Base-by-base conservation (phyloP, 768 basidiomycete species). In the Russula emetica region DNA sequence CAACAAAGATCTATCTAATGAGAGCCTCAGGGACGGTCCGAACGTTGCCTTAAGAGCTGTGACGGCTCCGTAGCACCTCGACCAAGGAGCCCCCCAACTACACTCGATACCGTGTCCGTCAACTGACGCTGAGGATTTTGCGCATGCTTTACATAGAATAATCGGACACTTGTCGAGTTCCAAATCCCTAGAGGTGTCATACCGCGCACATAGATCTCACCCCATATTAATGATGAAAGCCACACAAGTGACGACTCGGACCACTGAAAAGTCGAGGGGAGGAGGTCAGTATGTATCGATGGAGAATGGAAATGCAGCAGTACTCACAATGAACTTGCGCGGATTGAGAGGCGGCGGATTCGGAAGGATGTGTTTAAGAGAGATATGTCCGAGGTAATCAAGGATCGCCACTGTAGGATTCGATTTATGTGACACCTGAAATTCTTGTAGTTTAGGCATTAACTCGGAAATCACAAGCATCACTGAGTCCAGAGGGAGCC, bases 171-270 rank as follows among this genome's bases (percentile, higher is more conserved):
- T 16, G 94, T 97, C 22, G 85, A 83, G 68, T 91, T 92, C 94
- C 95, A 98, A 49, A 95, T 85, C 14, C 90, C 92, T 26, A 94
- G 78, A 1, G 90, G 89, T 1, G 87, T 84, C 85, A 95, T 90
- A 6, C 87, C 90, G 53, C 89, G 87, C 24, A 97, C 89, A 72
- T 95, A 99, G 22, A 96, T 83, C 72, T 95, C 92, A 45, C 97
- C 95, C 94, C 96, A 99, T 24, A 95, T 86, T 58, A 98, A 76
- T 1, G 92, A 94, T 5, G 94, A 91, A 42, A 96, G 80, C 96
- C 97, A 98, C 20, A 94, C 82, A 63, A 90, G 79, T 2, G 93
- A 94, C 1, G 92, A 87, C 68, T 94, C 90, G 14, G 94, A 90
- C 94, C 94, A 97, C 92, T 95, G 61, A 10, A 36, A n/a, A 11